Evolutionary conservation across 495 filamentous ascomycete genomes (phyloP).

Genomic region (Aspergillus asperescens): DNA sequence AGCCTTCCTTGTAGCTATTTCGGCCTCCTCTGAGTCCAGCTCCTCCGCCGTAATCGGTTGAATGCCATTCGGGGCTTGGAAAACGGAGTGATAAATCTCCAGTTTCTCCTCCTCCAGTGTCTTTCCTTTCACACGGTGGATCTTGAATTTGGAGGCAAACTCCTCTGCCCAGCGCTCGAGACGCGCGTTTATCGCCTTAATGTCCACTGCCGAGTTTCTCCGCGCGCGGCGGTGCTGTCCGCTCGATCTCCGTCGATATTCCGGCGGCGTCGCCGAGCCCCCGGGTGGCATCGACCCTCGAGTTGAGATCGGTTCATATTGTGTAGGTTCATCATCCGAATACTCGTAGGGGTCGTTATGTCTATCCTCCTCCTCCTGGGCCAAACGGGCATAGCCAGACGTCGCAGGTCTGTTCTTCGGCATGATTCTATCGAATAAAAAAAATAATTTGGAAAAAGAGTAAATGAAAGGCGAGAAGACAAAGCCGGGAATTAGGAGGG

Average conservation of each 20-base stretch:
- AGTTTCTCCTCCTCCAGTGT: slow-evolving; percentile 75
- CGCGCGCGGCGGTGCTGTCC: slow-evolving; percentile 50
- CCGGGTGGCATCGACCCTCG: slow-evolving; percentile 47
- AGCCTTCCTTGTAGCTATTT: slow-evolving; percentile 54
- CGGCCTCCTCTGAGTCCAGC: slow-evolving; percentile 55
- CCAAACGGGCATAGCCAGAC: slow-evolving; percentile 87
- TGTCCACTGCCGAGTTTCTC: slow-evolving; percentile 89
- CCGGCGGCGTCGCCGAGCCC: slow-evolving; percentile 34
- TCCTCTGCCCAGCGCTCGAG: slow-evolving; percentile 97
- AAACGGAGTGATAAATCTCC: slow-evolving; percentile 96
- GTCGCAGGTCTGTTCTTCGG: slow-evolving; percentile 61
- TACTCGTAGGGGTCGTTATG: slow-evolving; percentile 55
- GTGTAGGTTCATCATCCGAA: slow-evolving; percentile 66
- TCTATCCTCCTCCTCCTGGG: slow-evolving; percentile 76
- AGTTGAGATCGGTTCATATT: slow-evolving; percentile 61
- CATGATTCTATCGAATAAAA: slow-evolving; percentile 28
- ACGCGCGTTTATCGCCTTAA: slow-evolving; percentile 97
- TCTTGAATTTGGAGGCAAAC: slow-evolving; percentile 96
- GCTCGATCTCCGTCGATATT: slow-evolving; percentile 42
- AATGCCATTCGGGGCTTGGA: slow-evolving; percentile 82
- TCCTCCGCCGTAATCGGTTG: slow-evolving; percentile 70
- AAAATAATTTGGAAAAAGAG: slow-evolving; percentile 12
- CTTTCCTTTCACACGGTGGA: slow-evolving; percentile 68
- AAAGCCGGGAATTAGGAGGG: slow-evolving; percentile 8
- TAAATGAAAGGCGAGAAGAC: slow-evolving; percentile 16